Evolutionary conservation across 1,139 yeast genomes (phyloP).

Genomic region (Kurtzmaniella quercitrusa): DNA sequence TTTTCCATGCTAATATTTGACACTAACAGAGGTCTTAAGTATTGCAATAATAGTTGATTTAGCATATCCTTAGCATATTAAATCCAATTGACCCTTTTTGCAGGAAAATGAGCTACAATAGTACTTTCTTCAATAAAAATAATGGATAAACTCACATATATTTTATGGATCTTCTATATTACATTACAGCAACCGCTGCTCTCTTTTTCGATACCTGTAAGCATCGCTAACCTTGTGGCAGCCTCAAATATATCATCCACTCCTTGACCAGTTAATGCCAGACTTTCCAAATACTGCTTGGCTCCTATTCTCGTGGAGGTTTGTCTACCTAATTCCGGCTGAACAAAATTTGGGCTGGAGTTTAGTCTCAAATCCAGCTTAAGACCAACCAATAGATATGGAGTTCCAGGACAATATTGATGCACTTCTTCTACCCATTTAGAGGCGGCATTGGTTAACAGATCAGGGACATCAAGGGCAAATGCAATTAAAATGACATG

Average conservation of each 20-base stretch:
- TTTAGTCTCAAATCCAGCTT: constrained; percentile 59
- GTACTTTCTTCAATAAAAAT: too few relatives aligned
- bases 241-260: constrained; percentile 77
- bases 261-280: constrained; percentile 77
- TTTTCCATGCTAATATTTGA: not conserved
- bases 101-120: too few relatives aligned
- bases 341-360: constrained; percentile 39
- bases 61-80: too few relatives aligned
- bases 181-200: constrained; percentile 28
- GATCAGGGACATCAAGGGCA: constrained; percentile 67
- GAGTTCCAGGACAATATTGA: constrained; percentile 64
- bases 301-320: constrained; percentile 70
- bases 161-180: constrained; percentile 8
- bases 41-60: too few relatives aligned
- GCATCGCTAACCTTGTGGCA: constrained; percentile 67
- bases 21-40: too few relatives aligned
- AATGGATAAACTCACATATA: too few relatives aligned
- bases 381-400: constrained; percentile 63
- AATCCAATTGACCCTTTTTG: too few relatives aligned
- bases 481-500: constrained; percentile 70
- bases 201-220: constrained; percentile 27
- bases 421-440: constrained; percentile 74
- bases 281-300: constrained; percentile 64
- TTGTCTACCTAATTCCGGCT: constrained; percentile 49
- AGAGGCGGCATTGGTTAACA: constrained; percentile 60